These are phyloP conservation scores for Neofusicoccum sp. DNA, from an alignment of 2,329 filamentous ascomycete species.

Conservation along the genomic window DNA sequence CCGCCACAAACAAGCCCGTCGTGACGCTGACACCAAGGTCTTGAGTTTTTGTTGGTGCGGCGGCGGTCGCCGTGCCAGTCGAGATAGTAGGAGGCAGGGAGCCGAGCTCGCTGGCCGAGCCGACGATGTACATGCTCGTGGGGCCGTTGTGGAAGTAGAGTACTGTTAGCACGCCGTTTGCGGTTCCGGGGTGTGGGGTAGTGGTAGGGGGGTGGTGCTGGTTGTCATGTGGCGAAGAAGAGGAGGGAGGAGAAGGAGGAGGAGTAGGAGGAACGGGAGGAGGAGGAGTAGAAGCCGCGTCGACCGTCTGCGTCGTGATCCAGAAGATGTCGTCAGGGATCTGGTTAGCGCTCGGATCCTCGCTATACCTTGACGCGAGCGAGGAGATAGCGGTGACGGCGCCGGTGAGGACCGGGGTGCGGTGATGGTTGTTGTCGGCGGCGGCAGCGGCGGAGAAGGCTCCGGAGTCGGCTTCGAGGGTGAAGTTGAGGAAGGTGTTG, in stretches of 20 bases:
- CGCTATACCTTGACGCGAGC: neutral
- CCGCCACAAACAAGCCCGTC: neutral
- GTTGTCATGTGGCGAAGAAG: neutral
- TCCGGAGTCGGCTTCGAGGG: neutral
- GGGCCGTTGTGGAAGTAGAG: neutral
- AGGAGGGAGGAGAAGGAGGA: neutral
- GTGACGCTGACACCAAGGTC: neutral
- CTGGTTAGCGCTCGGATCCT: neutral
- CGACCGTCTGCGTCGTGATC: neutral
- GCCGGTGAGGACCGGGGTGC: slow-evolving; percentile 1
- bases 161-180: neutral
- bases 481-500: slow-evolving; percentile 17
- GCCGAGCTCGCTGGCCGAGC: neutral
- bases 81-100: neutral
- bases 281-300: neutral
- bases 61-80: neutral
- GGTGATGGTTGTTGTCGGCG: neutral
- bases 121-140: slow-evolving; percentile 12
- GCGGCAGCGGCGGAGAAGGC: neutral
- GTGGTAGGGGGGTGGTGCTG: neutral
- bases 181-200: neutral
- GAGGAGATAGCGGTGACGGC: slow-evolving; percentile 27
- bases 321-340: neutral
- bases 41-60: neutral
- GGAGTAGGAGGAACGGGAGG: neutral